Conservation (phyloP, 2,329 filamentous ascomycete species). For the Xylariaceae sp. region DNA sequence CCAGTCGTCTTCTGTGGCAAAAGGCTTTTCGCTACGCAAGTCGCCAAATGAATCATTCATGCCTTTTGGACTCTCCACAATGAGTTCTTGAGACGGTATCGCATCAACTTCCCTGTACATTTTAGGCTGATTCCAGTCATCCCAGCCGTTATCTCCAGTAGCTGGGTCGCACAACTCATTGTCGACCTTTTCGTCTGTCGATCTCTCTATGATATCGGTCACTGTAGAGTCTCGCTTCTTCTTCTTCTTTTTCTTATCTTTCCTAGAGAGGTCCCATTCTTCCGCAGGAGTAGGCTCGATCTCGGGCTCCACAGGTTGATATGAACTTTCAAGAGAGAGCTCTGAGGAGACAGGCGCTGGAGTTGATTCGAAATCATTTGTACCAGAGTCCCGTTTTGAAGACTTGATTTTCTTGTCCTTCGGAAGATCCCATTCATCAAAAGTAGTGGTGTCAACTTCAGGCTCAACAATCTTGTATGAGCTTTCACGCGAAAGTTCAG, state of each 20-base stretch:
- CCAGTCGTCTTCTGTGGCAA: constrained; percentile 34
- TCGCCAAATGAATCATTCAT: constrained; percentile 34
- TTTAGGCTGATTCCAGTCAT: constrained; percentile 30
- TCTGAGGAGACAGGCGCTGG: constrained; percentile 10
- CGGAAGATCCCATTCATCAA: constrained; percentile 29
- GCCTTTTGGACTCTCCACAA: constrained; percentile 39
- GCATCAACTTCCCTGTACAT: too few relatives aligned
- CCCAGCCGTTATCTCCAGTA: constrained; percentile 26
- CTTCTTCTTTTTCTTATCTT: constrained; percentile 33
- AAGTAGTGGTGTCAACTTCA: constrained; percentile 12
- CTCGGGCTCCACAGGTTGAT: constrained; percentile 20
- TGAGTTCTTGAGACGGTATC: too few relatives aligned
- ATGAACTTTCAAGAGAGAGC: constrained; percentile 23
- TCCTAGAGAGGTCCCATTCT: constrained; percentile 26
- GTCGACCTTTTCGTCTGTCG: constrained; percentile 28
- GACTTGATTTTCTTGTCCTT: constrained; percentile 45
- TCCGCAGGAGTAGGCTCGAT: constrained; percentile 22
- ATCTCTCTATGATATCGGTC: constrained; percentile 3
- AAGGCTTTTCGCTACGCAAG: constrained; percentile 23
- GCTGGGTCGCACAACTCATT: constrained; percentile 25
- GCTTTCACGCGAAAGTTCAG: constrained; percentile 21
- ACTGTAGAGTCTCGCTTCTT: constrained; percentile 21
- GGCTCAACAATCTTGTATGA: constrained; percentile 23
- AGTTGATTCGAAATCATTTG: constrained; percentile 15
- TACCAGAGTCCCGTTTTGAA: constrained; percentile 22